These are phyloP conservation scores for Fusarium sp. DNA, from an alignment of 2,329 filamentous ascomycete genomes.

Conservation along the genomic window DNA sequence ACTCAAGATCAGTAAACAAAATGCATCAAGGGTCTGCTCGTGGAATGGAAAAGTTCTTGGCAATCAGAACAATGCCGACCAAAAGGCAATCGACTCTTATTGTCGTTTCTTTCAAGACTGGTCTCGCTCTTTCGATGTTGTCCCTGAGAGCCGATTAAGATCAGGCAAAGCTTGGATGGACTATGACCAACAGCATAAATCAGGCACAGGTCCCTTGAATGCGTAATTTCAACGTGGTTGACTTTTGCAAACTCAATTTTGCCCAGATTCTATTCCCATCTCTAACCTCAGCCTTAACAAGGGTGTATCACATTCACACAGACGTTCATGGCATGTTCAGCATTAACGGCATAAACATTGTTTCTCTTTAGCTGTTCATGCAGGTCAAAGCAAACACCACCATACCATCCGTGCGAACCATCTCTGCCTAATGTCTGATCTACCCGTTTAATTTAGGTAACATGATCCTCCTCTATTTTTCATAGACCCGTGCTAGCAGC, in stretches of 20 bases:
- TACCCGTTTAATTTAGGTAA: neutral
- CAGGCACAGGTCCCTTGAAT: neutral
- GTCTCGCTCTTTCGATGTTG: neutral
- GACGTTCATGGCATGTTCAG: neutral
- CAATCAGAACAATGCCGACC: neutral
- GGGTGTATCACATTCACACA: neutral
- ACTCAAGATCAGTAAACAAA: neutral
- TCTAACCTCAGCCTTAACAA: neutral
- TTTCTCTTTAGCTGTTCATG: slow-evolving; percentile 4
- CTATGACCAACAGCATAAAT: neutral
- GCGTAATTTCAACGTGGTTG: neutral
- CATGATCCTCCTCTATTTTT: neutral
- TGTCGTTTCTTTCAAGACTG: neutral
- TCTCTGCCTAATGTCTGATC: neutral
- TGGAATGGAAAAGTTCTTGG: neutral
- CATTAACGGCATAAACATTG: neutral
- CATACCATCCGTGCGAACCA: neutral
- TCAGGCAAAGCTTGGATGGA: neutral
- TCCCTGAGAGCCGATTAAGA: neutral
- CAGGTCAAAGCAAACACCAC: slow-evolving; percentile 1
- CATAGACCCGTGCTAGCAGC: neutral
- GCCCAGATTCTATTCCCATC: neutral
- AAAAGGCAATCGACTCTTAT: neutral
- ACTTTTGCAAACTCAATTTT: neutral
- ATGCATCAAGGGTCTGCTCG: neutral